Percentiles rank a stretch among this genome's conserved stretches.
Conservation (phyloP, 371 early-diverging fungal species). For the Thermomucor indicae-seudaticae region DNA sequence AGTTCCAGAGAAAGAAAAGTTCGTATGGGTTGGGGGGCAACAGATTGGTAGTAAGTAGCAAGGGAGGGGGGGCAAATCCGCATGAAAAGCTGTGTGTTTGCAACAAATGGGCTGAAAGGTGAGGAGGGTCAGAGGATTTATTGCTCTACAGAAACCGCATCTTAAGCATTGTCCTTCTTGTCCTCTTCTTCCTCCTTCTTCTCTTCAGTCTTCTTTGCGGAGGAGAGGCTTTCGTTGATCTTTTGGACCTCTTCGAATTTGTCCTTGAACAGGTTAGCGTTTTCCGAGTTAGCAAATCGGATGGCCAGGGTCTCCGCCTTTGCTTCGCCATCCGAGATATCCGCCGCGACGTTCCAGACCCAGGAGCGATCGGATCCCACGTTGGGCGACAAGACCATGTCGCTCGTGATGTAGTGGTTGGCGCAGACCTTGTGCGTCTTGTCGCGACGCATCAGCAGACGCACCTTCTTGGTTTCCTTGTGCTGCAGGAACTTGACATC, state of each 20-base stretch:
- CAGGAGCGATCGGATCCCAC: constrained; percentile 97
- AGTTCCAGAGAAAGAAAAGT: no score
- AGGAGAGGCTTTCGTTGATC: constrained; percentile 21
- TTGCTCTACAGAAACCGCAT: background rate
- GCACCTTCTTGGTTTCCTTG: constrained; percentile 81
- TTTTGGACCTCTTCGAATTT: constrained; percentile 46
- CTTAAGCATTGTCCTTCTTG: constrained; percentile 18
- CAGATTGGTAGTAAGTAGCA: no score
- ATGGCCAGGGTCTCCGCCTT: constrained; percentile 89
- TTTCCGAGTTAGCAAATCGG: constrained; percentile 94
- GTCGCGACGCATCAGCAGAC: constrained; percentile 96
- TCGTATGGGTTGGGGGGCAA: no score
- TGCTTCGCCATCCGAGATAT: constrained; percentile 86
- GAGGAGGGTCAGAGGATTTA: no score
- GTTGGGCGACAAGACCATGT: constrained; percentile 87
- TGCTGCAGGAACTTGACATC: constrained; percentile 93
- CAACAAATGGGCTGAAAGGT: no score
- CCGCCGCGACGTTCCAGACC: constrained; percentile 91
- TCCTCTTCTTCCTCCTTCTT: constrained; percentile 31
- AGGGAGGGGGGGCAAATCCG: no score
- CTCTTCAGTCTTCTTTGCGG: constrained; percentile 4
- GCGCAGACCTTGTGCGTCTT: constrained; percentile 98
- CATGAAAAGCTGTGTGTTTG: no score
- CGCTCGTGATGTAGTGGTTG: constrained; percentile 91
- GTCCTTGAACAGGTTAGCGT: constrained; percentile 50